phyloP scores from a whole-genome alignment of 2,329 filamentous ascomycete species.

The Graphilbum ipis-grandicollis region DNA sequence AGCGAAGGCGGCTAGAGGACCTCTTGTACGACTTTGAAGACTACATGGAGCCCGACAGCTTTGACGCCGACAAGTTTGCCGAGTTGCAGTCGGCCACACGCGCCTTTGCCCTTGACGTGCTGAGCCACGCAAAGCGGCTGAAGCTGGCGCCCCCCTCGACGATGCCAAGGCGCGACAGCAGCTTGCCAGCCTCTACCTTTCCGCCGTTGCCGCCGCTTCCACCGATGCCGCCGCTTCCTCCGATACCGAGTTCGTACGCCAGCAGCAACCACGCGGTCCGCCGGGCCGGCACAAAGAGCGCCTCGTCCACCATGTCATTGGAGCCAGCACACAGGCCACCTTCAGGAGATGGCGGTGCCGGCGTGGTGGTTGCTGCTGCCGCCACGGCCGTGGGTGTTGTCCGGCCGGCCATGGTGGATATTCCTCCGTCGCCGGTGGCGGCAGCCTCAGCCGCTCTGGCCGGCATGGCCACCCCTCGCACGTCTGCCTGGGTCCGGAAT shows the following conservation, averaged over 20 bases:
- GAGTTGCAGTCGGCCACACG: constrained; percentile 22
- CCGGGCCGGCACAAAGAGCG: too few species aligned
- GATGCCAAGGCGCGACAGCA: constrained; percentile 1
- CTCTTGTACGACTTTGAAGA: constrained; percentile 27
- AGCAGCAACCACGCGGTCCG: too few species aligned
- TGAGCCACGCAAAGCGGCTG: constrained; percentile 19
- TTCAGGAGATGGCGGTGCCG: too few species aligned
- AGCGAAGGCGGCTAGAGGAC: constrained; percentile 18
- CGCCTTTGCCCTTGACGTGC: constrained; percentile 20
- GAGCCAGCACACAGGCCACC: too few species aligned
- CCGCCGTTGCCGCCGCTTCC: not conserved
- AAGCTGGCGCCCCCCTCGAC: constrained; percentile 11
- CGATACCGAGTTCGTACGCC: too few species aligned
- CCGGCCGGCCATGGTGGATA: not conserved
- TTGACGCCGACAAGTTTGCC: constrained; percentile 18
- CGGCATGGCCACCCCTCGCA: constrained; percentile 7
- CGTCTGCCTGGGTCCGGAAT: constrained; percentile 8
- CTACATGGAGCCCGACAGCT: constrained; percentile 20
- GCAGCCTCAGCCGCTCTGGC: not conserved
- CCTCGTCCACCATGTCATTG: too few species aligned
- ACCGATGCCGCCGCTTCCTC: not conserved
- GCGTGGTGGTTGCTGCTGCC: constrained; percentile 11
- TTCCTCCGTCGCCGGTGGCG: not conserved
- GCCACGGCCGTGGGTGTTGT: constrained; percentile 7
- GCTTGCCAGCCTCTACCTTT: not conserved